Evolutionary conservation across 805 yeast species (phyloP), one percentile per base, ranked within the genome.

Genomic region (Crinitomyces ghanaensis): DNA sequence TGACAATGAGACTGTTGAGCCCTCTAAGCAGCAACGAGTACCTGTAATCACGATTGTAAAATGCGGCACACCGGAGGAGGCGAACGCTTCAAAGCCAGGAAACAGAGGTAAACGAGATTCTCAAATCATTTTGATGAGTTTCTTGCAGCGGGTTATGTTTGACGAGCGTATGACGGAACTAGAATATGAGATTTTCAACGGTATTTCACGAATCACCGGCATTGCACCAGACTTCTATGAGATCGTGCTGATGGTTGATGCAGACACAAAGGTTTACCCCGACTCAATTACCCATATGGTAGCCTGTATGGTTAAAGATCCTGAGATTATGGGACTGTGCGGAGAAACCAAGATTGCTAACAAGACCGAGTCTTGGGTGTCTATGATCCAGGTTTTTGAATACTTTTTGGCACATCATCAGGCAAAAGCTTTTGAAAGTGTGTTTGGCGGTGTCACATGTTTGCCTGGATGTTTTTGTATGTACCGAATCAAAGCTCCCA

Each of bases 101-200:
- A 86, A 86, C 56, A 73, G 96, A 66, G 96, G 96, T 59, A 86
- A 86, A 57, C 78, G 96, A 62, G 96, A 86, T 54, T 82, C 95
- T 16, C 96, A 86, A 56, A 77, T 86, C 36, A 76, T 86, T 41
- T 62, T 86, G 47, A 86, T 86, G 96, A 72, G 88, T 0, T 85
- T 85, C 56, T 66, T 86, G 46, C 95, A 85, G 58, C 77, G 74
- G 49, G 72, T 85, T 8, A 79, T 85, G 43, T 84, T 83, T 56
- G 86, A 84, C 54, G 95, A 86, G 56, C 74, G 96, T 65, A 86
- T 86, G 95, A 78, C 95, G 1, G 80, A 77, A 41, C 68, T 86
- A 38, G 95, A 86, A 48, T 82, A 71, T 49, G 93, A 80, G 51
- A 65, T 86, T 45, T 59, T 83, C 49, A 67, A 66, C 33, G 70